Evolutionary conservation across 2,329 filamentous ascomycete genomes (phyloP).

Genomic region (Coleophoma crateriformis): DNA sequence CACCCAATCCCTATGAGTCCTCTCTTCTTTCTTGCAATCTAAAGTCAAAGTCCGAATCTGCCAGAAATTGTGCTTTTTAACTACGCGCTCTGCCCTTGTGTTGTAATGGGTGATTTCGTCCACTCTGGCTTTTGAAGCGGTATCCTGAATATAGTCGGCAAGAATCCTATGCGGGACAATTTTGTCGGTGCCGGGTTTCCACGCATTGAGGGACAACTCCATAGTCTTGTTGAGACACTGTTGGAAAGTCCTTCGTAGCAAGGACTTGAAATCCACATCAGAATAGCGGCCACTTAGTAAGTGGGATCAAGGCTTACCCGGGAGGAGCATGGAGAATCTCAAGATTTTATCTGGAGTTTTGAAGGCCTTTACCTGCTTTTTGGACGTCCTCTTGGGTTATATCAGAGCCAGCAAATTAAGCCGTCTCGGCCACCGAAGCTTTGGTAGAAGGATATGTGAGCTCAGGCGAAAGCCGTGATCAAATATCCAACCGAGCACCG

Average conservation of each 20-base stretch:
- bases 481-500: background rate
- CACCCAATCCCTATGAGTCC: background rate
- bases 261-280: conserved; percentile 7
- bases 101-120: conserved; percentile 13
- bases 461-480: conserved; percentile 16
- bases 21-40: conserved; percentile 2
- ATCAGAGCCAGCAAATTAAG: conserved; percentile 3
- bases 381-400: background rate
- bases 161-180: conserved; percentile 17
- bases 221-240: conserved; percentile 20
- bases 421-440: conserved; percentile 10
- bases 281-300: background rate
- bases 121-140: conserved; percentile 11
- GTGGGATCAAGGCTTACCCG: conserved; percentile 9
- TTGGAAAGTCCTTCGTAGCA: conserved; percentile 19
- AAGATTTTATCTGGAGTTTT: conserved; percentile 3
- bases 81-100: conserved; percentile 17
- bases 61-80: conserved; percentile 16
- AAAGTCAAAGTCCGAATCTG: conserved; percentile 10
- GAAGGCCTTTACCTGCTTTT: background rate
- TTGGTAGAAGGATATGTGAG: conserved; percentile 15
- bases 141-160: conserved; percentile 16
- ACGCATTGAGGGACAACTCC: conserved; percentile 16
- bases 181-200: conserved; percentile 17
- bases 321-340: conserved; percentile 18